phyloP scores from a whole-genome alignment of 352 stramenopile species.

The Phytophthora citrophthora region DNA sequence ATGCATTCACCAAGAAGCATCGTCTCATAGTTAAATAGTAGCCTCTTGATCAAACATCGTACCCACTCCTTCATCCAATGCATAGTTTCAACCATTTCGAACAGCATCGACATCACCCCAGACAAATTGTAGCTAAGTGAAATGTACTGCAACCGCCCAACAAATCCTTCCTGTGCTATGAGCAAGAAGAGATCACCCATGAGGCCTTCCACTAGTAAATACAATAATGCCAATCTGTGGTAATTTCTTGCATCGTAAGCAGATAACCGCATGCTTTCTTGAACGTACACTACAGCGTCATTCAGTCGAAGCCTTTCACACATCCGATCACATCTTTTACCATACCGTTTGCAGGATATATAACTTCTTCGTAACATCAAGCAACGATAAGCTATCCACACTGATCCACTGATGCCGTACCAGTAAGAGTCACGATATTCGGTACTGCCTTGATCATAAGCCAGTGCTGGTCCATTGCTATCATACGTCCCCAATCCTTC shows the following conservation, averaged over 20 bases:
- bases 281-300: constrained; percentile 38
- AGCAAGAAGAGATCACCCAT: constrained; percentile 45
- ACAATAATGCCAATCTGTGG: constrained; percentile 32
- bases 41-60: constrained; percentile 27
- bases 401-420: constrained; percentile 26
- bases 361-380: constrained; percentile 37
- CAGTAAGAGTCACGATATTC: constrained; percentile 36
- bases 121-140: constrained; percentile 46
- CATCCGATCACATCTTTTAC: constrained; percentile 29
- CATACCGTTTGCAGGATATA: constrained; percentile 36
- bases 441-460: constrained; percentile 19
- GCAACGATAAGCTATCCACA: constrained; percentile 29
- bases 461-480: constrained; percentile 29
- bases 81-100: constrained; percentile 42
- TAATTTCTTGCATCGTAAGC: constrained; percentile 37
- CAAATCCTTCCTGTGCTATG: constrained; percentile 37
- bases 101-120: constrained; percentile 42
- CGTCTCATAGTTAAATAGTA: constrained; percentile 46
- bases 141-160: constrained; percentile 37
- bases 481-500: constrained; percentile 32
- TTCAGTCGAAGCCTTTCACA: constrained; percentile 26
- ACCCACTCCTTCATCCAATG: constrained; percentile 22
- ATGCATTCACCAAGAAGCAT: constrained; percentile 37
- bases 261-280: constrained; percentile 37
- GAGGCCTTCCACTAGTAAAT: constrained; percentile 39